phyloP scores from a whole-genome alignment of 768 basidiomycete genomes.

The Phallus indusiatus region DNA sequence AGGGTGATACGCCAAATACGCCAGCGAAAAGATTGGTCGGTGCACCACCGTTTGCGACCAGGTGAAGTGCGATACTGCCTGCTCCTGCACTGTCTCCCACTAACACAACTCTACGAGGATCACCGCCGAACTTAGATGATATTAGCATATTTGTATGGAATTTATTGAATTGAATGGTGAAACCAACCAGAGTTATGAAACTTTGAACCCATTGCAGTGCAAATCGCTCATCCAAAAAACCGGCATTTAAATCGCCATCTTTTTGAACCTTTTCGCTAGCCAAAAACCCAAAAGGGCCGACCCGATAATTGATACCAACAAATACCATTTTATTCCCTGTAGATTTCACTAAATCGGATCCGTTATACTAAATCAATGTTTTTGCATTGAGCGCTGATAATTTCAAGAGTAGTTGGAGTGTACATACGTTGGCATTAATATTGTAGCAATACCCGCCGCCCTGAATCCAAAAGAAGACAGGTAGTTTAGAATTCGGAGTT shows the following conservation, averaged over 20 bases:
- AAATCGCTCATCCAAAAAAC: slow-evolving; percentile 33
- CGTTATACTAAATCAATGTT: slow-evolving; percentile 9
- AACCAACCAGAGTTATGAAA: slow-evolving; percentile 26
- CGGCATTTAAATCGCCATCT: slow-evolving; percentile 32
- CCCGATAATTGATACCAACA: slow-evolving; percentile 12
- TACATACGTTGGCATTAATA: slow-evolving; percentile 8
- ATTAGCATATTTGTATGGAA: background rate
- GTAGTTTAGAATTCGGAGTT: slow-evolving; percentile 8
- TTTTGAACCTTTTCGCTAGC: slow-evolving; percentile 22
- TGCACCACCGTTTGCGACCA: slow-evolving; percentile 7
- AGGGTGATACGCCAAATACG: slow-evolving; percentile 8
- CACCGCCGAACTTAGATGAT: slow-evolving; percentile 10
- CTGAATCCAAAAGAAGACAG: slow-evolving; percentile 14
- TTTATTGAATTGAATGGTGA: background rate
- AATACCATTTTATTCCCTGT: slow-evolving; percentile 11
- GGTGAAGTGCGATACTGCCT: slow-evolving; percentile 11
- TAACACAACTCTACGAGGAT: slow-evolving; percentile 11
- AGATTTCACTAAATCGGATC: slow-evolving; percentile 7
- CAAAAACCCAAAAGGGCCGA: slow-evolving; percentile 20
- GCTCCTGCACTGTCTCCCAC: slow-evolving; percentile 12
- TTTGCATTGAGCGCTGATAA: background rate
- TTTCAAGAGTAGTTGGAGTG: background rate
- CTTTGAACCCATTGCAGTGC: slow-evolving; percentile 32
- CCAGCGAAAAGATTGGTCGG: slow-evolving; percentile 9
- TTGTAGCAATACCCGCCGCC: slow-evolving; percentile 10